phyloP scores from a whole-genome alignment of 2,329 filamentous ascomycete species.

The Botrytis aclada region DNA sequence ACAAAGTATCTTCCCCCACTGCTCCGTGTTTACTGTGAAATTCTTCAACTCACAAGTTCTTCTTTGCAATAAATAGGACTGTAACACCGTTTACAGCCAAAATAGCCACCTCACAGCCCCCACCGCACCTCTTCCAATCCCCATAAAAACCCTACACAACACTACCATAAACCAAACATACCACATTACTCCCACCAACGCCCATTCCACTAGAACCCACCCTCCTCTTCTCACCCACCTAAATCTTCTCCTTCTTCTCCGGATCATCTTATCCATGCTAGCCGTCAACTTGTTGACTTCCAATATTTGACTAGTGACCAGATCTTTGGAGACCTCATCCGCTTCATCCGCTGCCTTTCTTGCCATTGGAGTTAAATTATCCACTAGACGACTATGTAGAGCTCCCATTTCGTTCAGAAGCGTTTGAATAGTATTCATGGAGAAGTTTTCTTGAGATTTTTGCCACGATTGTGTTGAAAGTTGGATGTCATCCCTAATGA shows the following conservation, averaged over 20 bases:
- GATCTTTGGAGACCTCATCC: slow-evolving; percentile 71
- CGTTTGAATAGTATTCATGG: slow-evolving; percentile 52
- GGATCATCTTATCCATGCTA: slow-evolving; percentile 71
- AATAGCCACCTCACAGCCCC: slow-evolving; percentile 73
- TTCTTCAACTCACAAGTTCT: not conserved
- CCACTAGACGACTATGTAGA: slow-evolving; percentile 41
- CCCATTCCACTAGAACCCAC: slow-evolving; percentile 84
- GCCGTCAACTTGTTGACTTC: slow-evolving; percentile 79
- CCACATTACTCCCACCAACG: slow-evolving; percentile 87
- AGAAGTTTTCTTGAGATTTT: slow-evolving; percentile 57
- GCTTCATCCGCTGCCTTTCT: slow-evolving; percentile 71
- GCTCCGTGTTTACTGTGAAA: not conserved
- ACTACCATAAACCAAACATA: slow-evolving; percentile 89
- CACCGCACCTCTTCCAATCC: slow-evolving; percentile 58
- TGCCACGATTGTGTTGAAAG: slow-evolving; percentile 50
- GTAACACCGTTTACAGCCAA: slow-evolving; percentile 39
- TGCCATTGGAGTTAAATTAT: slow-evolving; percentile 54
- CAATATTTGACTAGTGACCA: slow-evolving; percentile 73
- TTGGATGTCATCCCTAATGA: slow-evolving; percentile 47
- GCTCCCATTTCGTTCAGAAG: slow-evolving; percentile 46
- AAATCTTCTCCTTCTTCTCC: slow-evolving; percentile 64
- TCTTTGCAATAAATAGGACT: not conserved
- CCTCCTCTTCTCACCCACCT: slow-evolving; percentile 72
- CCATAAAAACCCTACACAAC: slow-evolving; percentile 63
- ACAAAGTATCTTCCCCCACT: not conserved